Evolutionary conservation across 2,329 filamentous ascomycete genomes (phyloP).

Genomic region (Clarireedia sp.): DNA sequence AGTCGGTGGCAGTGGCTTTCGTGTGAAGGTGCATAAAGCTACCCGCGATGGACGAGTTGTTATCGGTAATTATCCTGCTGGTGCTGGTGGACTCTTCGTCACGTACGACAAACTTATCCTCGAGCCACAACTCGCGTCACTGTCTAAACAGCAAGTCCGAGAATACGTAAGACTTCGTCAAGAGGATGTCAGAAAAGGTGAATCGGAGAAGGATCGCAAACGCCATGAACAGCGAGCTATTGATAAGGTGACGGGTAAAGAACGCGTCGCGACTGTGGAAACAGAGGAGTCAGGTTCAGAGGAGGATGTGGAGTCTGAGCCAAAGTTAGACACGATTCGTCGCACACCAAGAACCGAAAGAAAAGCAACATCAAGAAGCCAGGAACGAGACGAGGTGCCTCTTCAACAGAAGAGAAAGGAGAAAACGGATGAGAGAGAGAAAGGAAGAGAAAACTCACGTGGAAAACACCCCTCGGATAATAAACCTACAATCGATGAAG

Average conservation of each 20-base stretch:
- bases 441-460: neutral
- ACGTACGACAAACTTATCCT: conserved; percentile 54
- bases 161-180: conserved; percentile 57
- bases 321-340: neutral
- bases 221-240: conserved; percentile 15
- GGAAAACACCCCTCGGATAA: neutral
- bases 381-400: no score
- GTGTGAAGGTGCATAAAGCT: conserved; percentile 52
- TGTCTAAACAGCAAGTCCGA: conserved; percentile 50
- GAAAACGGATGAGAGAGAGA: neutral
- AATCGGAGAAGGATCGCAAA: conserved; percentile 37
- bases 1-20: conserved; percentile 55
- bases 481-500: conserved; percentile 22
- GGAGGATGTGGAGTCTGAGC: neutral
- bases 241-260: neutral
- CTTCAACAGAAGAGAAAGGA: neutral
- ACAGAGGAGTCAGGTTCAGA: neutral
- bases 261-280: neutral
- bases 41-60: conserved; percentile 52
- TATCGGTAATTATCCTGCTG: conserved; percentile 51
- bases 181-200: conserved; percentile 43
- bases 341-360: no score
- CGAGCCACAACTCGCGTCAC: conserved; percentile 44
- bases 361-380: no score
- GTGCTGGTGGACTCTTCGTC: conserved; percentile 55